Conservation (phyloP, 352 stramenopile genomes). For the Pythium biforme region DNA sequence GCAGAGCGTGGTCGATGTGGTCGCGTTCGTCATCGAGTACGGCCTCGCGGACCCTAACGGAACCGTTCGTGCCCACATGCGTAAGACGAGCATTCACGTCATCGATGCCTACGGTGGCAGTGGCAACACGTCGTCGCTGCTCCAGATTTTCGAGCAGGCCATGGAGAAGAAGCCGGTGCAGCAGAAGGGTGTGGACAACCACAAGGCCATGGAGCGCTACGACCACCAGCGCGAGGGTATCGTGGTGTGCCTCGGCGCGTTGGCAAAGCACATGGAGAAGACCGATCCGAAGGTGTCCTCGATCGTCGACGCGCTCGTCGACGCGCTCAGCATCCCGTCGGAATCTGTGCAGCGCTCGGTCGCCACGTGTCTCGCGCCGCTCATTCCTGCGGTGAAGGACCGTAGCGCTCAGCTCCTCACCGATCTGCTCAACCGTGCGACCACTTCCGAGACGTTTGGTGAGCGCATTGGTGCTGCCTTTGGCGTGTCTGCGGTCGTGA, state of each 20-base stretch:
- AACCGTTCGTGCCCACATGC: constrained; percentile 78
- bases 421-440: constrained; percentile 69
- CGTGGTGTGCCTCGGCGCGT: constrained; percentile 86
- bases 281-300: constrained; percentile 85
- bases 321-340: constrained; percentile 89
- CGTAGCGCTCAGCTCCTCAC: constrained; percentile 76
- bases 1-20: constrained; percentile 55
- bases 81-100: constrained; percentile 79
- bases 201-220: constrained; percentile 50
- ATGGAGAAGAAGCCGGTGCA: constrained; percentile 60
- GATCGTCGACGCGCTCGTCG: constrained; percentile 86
- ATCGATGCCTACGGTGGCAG: constrained; percentile 68
- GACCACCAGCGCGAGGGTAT: constrained; percentile 90
- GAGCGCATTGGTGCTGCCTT: constrained; percentile 94
- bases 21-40: constrained; percentile 83
- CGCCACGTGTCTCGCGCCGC: constrained; percentile 84
- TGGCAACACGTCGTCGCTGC: constrained; percentile 58
- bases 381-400: constrained; percentile 83
- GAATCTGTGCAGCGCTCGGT: constrained; percentile 93
- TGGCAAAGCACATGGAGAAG: constrained; percentile 90
- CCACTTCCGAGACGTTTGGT: constrained; percentile 78
- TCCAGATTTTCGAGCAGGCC: constrained; percentile 75
- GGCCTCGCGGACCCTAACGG: constrained; percentile 71
- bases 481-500: constrained; percentile 97
- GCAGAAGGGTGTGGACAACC: constrained; percentile 40